Percentiles rank a stretch among this genome's conserved stretches.
Evolutionary conservation across 2,329 filamentous ascomycete species (phyloP).

Genomic region (Ophiostoma perfectum): DNA sequence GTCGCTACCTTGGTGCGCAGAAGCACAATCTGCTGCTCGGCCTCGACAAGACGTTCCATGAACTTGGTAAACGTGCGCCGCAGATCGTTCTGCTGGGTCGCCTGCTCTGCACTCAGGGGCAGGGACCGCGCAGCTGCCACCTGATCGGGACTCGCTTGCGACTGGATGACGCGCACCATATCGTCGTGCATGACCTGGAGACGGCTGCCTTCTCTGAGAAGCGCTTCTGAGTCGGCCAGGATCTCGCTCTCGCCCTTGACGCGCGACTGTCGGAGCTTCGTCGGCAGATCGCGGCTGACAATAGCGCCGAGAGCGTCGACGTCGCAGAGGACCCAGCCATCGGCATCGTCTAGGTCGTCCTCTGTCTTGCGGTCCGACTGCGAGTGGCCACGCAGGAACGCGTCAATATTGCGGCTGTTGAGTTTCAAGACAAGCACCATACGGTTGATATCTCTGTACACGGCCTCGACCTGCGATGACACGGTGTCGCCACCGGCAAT

Average conservation of each 20-base stretch:
- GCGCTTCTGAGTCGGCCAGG: conserved; percentile 60
- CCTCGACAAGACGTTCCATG: conserved; percentile 66
- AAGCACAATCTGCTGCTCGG: conserved; percentile 73
- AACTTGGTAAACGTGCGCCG: conserved; percentile 69
- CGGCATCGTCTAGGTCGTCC: conserved; percentile 62
- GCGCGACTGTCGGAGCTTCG: conserved; percentile 60
- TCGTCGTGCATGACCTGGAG: conserved; percentile 73
- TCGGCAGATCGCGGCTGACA: conserved; percentile 58
- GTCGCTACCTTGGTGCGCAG: conserved; percentile 72
- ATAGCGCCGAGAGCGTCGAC: conserved; percentile 62
- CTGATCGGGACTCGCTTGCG: conserved; percentile 62
- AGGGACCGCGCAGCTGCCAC: conserved; percentile 60
- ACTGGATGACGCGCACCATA: conserved; percentile 67
- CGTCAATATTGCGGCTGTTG: conserved; percentile 64
- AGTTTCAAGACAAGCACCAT: conserved; percentile 93
- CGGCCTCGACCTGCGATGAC: conserved; percentile 57
- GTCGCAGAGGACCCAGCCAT: conserved; percentile 72
- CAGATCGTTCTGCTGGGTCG: conserved; percentile 76
- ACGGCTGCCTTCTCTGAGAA: conserved; percentile 64
- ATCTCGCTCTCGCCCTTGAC: conserved; percentile 65
- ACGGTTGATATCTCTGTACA: conserved; percentile 77
- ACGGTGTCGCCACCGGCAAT: conserved; percentile 52
- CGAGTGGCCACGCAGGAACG: conserved; percentile 63
- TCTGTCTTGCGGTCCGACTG: conserved; percentile 48
- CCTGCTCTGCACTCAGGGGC: conserved; percentile 78